Conservation (phyloP, 306 rosid genomes). For the Datisca glomerata region DNA sequence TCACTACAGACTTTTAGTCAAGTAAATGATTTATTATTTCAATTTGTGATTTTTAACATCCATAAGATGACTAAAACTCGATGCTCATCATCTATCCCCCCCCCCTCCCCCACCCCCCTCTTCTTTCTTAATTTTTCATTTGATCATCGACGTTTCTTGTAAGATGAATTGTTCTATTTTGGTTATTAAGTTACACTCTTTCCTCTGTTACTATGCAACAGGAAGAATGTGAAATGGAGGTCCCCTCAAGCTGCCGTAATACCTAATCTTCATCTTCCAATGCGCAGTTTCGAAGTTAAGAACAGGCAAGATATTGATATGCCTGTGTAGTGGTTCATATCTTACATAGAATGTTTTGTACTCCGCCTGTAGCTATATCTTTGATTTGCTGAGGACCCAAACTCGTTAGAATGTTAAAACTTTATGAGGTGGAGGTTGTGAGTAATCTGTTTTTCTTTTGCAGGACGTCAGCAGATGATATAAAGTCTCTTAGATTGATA, state of each 20-base stretch:
- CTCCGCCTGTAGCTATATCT: too few relatives aligned
- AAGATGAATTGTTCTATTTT: background rate
- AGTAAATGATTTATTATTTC: too few relatives aligned
- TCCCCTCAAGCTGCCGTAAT: constrained; percentile 52
- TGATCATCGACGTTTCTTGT: background rate
- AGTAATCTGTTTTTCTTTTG: constrained; percentile 12
- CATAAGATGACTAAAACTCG: too few relatives aligned
- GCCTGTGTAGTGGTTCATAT: background rate
- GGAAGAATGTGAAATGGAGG: constrained; percentile 40
- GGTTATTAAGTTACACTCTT: background rate
- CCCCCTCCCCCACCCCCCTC: too few relatives aligned
- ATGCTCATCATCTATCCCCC: too few relatives aligned
- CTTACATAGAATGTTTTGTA: too few relatives aligned
- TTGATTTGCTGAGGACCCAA: too few relatives aligned
- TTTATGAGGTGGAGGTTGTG: too few relatives aligned
- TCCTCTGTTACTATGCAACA: constrained; percentile 17
- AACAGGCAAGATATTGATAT: constrained; percentile 37
- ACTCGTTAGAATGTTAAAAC: too few relatives aligned
- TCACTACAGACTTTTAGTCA: too few relatives aligned
- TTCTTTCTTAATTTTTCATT: too few relatives aligned
- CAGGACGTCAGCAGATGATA: constrained; percentile 79
- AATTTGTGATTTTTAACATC: too few relatives aligned
- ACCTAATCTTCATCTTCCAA: constrained; percentile 72
- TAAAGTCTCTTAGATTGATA: constrained; percentile 59
- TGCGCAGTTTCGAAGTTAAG: constrained; percentile 85